These are phyloP conservation scores for Discostella stelligera DNA, from an alignment of 352 stramenopile species.

Conservation along the genomic window DNA sequence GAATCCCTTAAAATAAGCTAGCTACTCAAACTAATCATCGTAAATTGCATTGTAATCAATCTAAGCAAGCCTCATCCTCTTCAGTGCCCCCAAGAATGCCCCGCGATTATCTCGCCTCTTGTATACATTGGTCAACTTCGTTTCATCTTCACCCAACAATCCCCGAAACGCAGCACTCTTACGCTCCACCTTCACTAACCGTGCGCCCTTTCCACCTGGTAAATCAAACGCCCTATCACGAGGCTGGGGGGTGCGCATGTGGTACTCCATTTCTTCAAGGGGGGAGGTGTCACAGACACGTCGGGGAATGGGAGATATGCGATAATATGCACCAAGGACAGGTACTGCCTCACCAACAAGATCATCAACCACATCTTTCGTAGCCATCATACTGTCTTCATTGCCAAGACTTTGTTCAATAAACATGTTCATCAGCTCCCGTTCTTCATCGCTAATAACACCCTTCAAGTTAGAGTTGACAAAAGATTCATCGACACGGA, in stretches of 20 bases:
- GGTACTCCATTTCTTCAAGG: slow-evolving; percentile 55
- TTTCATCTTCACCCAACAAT: slow-evolving; percentile 62
- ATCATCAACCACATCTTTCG: neutral
- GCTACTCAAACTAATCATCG: neutral
- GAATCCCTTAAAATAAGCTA: neutral
- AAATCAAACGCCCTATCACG: slow-evolving; percentile 52
- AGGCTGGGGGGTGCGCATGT: slow-evolving; percentile 23
- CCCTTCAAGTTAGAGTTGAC: slow-evolving; percentile 61
- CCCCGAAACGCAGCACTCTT: slow-evolving; percentile 32
- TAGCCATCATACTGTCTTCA: slow-evolving; percentile 7
- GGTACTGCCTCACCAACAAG: slow-evolving; percentile 29
- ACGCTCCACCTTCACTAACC: slow-evolving; percentile 44
- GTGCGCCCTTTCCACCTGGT: slow-evolving; percentile 37
- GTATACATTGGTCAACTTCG: slow-evolving; percentile 76
- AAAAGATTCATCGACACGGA: slow-evolving; percentile 75
- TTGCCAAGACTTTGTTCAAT: slow-evolving; percentile 53
- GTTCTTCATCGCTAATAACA: slow-evolving; percentile 47
- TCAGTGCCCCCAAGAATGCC: slow-evolving; percentile 57
- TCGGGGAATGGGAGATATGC: slow-evolving; percentile 51
- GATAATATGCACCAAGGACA: slow-evolving; percentile 61
- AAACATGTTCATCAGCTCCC: slow-evolving; percentile 68
- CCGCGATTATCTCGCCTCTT: slow-evolving; percentile 75
- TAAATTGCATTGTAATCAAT: neutral
- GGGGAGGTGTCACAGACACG: slow-evolving; percentile 60
- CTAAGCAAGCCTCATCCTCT: slow-evolving; percentile 66